Evolutionary conservation across 2,329 filamentous ascomycete genomes (phyloP).

Genomic region (Aspergillus tanneri): DNA sequence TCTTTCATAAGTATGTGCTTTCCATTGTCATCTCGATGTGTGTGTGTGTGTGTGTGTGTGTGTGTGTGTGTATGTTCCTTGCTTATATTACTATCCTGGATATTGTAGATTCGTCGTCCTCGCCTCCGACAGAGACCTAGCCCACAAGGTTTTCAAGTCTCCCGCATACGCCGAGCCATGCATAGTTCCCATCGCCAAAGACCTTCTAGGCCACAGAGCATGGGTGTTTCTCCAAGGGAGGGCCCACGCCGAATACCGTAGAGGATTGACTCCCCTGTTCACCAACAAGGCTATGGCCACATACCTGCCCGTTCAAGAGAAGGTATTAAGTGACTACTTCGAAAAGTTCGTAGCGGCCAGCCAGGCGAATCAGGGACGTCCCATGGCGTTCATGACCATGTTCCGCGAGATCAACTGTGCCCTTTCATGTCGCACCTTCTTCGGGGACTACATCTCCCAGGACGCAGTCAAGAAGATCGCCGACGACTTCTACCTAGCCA

Average conservation of each 20-base stretch:
- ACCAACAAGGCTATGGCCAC: conserved; percentile 77
- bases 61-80: too few species aligned
- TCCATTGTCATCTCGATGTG: too few species aligned
- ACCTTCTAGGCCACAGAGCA: conserved; percentile 79
- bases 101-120: conserved; percentile 78
- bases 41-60: too few species aligned
- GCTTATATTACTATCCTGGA: too few species aligned
- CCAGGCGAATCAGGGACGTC: conserved; percentile 63
- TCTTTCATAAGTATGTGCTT: conserved; percentile 80
- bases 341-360: conserved; percentile 69
- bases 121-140: conserved; percentile 83
- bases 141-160: conserved; percentile 88
- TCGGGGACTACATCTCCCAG: conserved; percentile 84
- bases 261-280: conserved; percentile 84
- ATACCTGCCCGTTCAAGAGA: conserved; percentile 87
- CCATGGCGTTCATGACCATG: conserved; percentile 74
- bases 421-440: conserved; percentile 83
- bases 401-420: conserved; percentile 90
- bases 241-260: conserved; percentile 84
- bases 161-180: conserved; percentile 82
- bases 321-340: conserved; percentile 78
- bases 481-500: conserved; percentile 89
- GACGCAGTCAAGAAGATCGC: conserved; percentile 84
- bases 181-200: conserved; percentile 82
- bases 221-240: conserved; percentile 93